phyloP scores from a whole-genome alignment of 2,329 filamentous ascomycete genomes.

The Aspergillus udagawae region DNA sequence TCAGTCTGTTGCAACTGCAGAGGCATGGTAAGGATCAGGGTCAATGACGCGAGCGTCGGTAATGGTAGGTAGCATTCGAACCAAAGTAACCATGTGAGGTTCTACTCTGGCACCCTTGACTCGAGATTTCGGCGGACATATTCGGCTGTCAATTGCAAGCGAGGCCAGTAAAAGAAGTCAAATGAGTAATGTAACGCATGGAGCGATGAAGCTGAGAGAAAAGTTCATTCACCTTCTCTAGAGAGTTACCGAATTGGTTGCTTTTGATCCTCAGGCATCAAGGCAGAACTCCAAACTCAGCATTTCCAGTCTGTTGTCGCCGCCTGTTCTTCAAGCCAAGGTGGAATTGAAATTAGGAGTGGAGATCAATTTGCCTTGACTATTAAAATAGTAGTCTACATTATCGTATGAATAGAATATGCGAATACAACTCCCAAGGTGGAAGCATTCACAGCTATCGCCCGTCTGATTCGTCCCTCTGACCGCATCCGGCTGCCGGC shows the following conservation, averaged over 20 bases:
- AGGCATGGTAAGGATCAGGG: neutral
- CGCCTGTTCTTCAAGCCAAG: neutral
- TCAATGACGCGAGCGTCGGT: slow-evolving; percentile 19
- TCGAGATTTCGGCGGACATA: neutral
- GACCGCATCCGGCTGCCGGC: slow-evolving; percentile 7
- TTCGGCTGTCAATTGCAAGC: no score
- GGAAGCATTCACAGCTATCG: neutral
- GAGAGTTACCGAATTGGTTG: no score
- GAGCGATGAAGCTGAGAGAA: neutral
- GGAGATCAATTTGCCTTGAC: neutral
- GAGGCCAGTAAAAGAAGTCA: no score
- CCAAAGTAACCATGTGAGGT: slow-evolving; percentile 8
- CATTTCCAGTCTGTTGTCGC: no score
- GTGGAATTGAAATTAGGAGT: neutral
- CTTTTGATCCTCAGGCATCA: neutral
- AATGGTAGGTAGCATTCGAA: slow-evolving; percentile 8
- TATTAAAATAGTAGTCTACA: neutral
- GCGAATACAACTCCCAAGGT: neutral
- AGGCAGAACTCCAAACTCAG: neutral
- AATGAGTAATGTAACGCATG: no score
- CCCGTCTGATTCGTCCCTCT: neutral
- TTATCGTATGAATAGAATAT: neutral
- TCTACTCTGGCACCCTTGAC: neutral
- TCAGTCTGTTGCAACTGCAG: slow-evolving; percentile 8
- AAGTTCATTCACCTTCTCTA: no score